Conservation (phyloP, 192 early-diverging fungal genomes). For the Coemansia sp. region DNA sequence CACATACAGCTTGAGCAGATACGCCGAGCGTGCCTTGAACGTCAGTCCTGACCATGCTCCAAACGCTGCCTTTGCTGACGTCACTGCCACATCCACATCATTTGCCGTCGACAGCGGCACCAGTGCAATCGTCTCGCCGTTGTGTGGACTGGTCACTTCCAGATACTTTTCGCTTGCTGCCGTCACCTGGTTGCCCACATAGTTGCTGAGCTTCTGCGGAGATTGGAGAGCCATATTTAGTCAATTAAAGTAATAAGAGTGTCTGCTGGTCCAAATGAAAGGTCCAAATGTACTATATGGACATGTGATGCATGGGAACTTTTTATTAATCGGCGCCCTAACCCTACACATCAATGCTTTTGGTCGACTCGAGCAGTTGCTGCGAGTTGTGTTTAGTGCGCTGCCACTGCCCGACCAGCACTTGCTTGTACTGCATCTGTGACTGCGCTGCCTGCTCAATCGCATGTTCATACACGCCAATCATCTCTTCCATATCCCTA, state of each 20-base stretch:
- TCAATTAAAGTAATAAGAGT: not conserved
- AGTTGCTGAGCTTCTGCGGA: constrained; percentile 29
- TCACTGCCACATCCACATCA: constrained; percentile 66
- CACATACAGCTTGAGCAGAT: constrained; percentile 63
- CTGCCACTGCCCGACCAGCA: constrained; percentile 15
- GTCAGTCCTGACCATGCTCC: constrained; percentile 63
- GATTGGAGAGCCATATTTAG: too few relatives aligned
- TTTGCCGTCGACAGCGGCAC: constrained; percentile 60
- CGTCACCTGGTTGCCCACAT: constrained; percentile 25
- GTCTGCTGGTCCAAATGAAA: not conserved
- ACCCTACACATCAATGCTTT: not conserved
- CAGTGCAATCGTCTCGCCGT: constrained; percentile 61
- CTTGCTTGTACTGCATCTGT: constrained; percentile 1
- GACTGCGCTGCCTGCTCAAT: constrained; percentile 9
- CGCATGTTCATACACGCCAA: constrained; percentile 8
- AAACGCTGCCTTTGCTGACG: constrained; percentile 58
- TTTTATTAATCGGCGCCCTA: not conserved
- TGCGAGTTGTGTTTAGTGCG: constrained; percentile 12
- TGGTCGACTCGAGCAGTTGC: constrained; percentile 10
- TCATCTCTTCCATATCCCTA: constrained; percentile 40
- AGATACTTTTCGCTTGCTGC: not conserved
- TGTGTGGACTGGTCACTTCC: constrained; percentile 65
- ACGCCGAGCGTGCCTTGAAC: constrained; percentile 67
- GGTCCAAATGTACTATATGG: not conserved
- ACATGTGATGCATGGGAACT: not conserved